Evolutionary conservation across 1,284 basidiomycete species (phyloP).

Genomic region (Athelia sp.): DNA sequence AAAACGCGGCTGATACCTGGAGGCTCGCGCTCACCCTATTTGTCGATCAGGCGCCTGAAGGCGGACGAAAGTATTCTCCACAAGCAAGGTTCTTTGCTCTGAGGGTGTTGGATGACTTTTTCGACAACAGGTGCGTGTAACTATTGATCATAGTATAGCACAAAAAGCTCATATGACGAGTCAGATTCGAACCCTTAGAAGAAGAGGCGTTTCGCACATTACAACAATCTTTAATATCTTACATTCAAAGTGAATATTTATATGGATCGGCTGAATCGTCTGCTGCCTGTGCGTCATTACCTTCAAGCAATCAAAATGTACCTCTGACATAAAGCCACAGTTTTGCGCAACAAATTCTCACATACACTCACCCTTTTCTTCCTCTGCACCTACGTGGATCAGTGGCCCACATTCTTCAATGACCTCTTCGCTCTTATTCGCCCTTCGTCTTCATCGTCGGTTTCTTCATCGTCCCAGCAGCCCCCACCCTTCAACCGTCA

Average conservation of each 20-base stretch:
- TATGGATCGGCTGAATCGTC: conserved; percentile 70
- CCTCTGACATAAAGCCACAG: conserved; percentile 32
- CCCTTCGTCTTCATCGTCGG: conserved; percentile 45
- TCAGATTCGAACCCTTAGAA: conserved; percentile 67
- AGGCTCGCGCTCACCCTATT: conserved; percentile 72
- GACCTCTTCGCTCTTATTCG: conserved; percentile 76
- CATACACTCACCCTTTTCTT: conserved; percentile 97
- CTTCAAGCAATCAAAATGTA: conserved; percentile 10
- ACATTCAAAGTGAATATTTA: conserved; percentile 79
- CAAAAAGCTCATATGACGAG: conserved; percentile 3
- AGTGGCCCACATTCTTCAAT: conserved; percentile 80
- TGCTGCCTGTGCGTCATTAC: conserved; percentile 56
- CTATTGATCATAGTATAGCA: background rate
- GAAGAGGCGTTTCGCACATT: conserved; percentile 64
- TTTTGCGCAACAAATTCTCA: conserved; percentile 95
- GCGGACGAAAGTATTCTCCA: conserved; percentile 59
- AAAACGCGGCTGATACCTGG: conserved; percentile 76
- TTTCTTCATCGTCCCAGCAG: conserved; percentile 19
- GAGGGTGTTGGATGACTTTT: conserved; percentile 80
- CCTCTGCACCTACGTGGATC: conserved; percentile 81
- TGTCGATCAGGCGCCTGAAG: conserved; percentile 53
- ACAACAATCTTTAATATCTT: conserved; percentile 65
- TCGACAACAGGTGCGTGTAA: conserved; percentile 72
- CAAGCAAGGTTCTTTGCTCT: conserved; percentile 84
- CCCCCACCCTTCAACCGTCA: conserved; percentile 66